Conservation (phyloP, 2,329 filamentous ascomycete genomes). For the Polytolypa hystricis region DNA sequence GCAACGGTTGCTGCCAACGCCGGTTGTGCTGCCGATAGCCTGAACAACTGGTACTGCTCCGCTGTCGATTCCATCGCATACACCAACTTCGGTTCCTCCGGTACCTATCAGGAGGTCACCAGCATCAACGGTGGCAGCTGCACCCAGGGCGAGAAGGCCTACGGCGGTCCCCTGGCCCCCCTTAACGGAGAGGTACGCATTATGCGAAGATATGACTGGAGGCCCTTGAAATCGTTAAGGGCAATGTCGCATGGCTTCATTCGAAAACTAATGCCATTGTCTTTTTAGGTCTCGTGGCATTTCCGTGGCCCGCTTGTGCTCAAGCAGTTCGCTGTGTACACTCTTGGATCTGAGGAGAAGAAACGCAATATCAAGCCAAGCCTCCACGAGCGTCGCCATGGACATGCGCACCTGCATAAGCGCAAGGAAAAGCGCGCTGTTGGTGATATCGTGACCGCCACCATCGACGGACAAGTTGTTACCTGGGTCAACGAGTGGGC, state of each 20-base stretch:
- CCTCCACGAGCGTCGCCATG: constrained; percentile 34
- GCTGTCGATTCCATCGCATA: constrained; percentile 58
- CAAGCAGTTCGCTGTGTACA: constrained; percentile 59
- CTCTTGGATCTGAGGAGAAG: constrained; percentile 29
- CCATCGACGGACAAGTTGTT: constrained; percentile 46
- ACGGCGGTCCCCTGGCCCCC: constrained; percentile 53
- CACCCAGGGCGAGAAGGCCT: constrained; percentile 40
- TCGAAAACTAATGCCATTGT: not conserved
- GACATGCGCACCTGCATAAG: constrained; percentile 40
- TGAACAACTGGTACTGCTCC: constrained; percentile 57
- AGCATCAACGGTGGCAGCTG: constrained; percentile 50
- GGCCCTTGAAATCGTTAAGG: too few species aligned
- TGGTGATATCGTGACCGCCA: constrained; percentile 44
- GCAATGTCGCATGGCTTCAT: too few species aligned
- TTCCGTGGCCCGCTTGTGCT: constrained; percentile 59
- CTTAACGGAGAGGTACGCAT: constrained; percentile 57
- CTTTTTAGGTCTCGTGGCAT: constrained; percentile 54
- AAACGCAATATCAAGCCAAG: constrained; percentile 30
- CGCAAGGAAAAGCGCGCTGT: constrained; percentile 33
- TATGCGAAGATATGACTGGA: too few species aligned
- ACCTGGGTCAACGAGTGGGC: constrained; percentile 50
- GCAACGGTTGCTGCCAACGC: constrained; percentile 12
- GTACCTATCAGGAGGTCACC: constrained; percentile 54
- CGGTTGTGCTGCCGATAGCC: constrained; percentile 19
- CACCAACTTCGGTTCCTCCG: constrained; percentile 46